Evolutionary conservation across 2,329 filamentous ascomycete species (phyloP).

Genomic region (Pestalotiopsis sp.): DNA sequence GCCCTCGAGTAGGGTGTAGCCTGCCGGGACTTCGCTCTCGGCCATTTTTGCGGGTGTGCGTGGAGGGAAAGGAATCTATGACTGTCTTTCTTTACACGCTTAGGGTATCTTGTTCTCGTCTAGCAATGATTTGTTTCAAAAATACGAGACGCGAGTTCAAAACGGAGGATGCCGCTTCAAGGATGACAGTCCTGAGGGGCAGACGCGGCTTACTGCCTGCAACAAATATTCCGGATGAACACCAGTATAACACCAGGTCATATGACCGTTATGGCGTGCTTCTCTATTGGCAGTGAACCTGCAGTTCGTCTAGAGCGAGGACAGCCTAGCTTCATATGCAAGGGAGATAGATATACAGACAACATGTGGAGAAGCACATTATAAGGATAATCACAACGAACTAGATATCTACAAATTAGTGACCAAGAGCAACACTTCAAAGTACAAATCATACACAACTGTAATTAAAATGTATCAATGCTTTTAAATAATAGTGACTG

Average conservation of each 20-base stretch:
- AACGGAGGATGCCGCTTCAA: not conserved
- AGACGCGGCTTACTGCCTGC: not conserved
- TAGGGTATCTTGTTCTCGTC: not conserved
- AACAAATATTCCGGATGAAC: not conserved
- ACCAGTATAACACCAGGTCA: conserved; percentile 2
- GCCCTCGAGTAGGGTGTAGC: conserved; percentile 38
- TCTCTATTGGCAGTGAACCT: too few species aligned
- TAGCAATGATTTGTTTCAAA: not conserved
- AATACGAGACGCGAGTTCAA: not conserved
- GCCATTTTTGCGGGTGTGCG: not conserved
- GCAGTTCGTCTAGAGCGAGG: too few species aligned
- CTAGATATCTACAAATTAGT: too few species aligned
- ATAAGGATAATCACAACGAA: too few species aligned
- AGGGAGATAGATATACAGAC: too few species aligned
- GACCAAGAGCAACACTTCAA: too few species aligned
- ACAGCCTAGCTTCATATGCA: too few species aligned
- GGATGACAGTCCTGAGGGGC: not conserved
- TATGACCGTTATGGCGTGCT: not conserved
- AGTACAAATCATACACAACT: too few species aligned
- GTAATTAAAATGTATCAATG: not conserved
- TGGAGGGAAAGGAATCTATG: not conserved
- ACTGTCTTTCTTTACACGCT: too few species aligned
- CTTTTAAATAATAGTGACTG: not conserved
- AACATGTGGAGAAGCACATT: too few species aligned
- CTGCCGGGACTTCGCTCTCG: conserved; percentile 27